Conservation (phyloP, 108 stramenopile species). For the Aurantiochytrium sp. region DNA sequence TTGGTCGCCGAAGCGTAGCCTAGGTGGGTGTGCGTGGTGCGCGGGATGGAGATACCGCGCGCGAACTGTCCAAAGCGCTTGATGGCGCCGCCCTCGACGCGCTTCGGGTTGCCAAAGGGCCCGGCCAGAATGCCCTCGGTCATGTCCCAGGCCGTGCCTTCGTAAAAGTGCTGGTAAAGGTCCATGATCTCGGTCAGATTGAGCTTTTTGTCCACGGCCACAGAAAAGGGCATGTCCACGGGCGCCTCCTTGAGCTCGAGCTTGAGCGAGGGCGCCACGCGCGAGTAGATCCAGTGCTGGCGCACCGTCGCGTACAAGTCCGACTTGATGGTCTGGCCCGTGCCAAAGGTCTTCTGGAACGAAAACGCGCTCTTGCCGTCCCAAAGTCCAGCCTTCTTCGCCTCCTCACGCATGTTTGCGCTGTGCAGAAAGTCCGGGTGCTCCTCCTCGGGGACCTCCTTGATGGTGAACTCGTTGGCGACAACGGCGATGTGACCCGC, state of each 20-base stretch:
- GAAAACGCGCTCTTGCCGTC: slow-evolving; percentile 53
- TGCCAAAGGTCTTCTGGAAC: slow-evolving; percentile 37
- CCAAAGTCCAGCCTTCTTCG: slow-evolving; percentile 56
- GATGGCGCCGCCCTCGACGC: slow-evolving; percentile 13
- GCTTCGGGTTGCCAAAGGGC: slow-evolving; percentile 37
- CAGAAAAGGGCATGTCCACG: slow-evolving; percentile 64
- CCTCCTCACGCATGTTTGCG: slow-evolving; percentile 63
- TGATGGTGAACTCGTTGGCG: slow-evolving; percentile 72
- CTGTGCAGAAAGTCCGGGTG: slow-evolving; percentile 65
- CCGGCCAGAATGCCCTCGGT: slow-evolving; percentile 42
- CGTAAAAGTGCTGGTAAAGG: slow-evolving; percentile 66
- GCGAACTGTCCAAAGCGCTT: neutral
- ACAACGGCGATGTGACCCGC: slow-evolving; percentile 64
- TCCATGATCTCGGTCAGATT: slow-evolving; percentile 50
- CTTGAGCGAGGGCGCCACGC: slow-evolving; percentile 37
- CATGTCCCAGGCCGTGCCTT: slow-evolving; percentile 65
- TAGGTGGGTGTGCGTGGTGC: neutral
- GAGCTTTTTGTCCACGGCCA: slow-evolving; percentile 46
- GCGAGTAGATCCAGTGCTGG: slow-evolving; percentile 46
- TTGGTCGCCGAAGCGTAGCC: neutral
- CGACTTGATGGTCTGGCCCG: neutral
- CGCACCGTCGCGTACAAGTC: slow-evolving; percentile 49
- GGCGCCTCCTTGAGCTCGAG: slow-evolving; percentile 55
- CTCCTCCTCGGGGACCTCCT: slow-evolving; percentile 58
- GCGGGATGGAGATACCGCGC: slow-evolving; percentile 12